Evolutionary conservation across 1,284 basidiomycete genomes (phyloP).

Genomic region (Xerocomus nothofagi): DNA sequence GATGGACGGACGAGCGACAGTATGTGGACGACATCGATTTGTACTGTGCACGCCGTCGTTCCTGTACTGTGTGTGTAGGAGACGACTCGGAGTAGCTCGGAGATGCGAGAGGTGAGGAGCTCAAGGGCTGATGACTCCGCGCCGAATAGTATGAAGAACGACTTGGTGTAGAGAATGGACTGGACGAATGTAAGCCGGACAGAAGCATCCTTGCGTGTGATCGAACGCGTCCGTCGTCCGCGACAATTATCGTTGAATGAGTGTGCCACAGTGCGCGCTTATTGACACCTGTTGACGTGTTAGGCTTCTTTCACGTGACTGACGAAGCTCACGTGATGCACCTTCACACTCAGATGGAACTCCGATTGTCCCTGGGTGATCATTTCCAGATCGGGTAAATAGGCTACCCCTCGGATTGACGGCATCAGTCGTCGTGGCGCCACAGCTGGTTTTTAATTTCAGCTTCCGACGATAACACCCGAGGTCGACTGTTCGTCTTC

Average conservation of each 20-base stretch:
- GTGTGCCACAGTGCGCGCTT: constrained; percentile 21
- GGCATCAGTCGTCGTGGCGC: too few species aligned
- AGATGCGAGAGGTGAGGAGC: constrained; percentile 50
- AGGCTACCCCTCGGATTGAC: too few species aligned
- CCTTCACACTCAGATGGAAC: too few species aligned
- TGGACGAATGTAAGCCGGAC: constrained; percentile 22
- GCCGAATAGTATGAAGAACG: constrained; percentile 31
- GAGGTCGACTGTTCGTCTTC: too few species aligned
- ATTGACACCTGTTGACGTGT: constrained; percentile 31
- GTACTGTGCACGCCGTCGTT: constrained; percentile 48
- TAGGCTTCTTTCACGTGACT: constrained; percentile 19
- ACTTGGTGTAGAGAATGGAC: constrained; percentile 28
- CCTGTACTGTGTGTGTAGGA: constrained; percentile 41
- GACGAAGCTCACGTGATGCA: too few species aligned
- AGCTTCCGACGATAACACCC: too few species aligned
- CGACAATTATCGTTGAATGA: constrained; percentile 6
- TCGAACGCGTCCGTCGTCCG: constrained; percentile 6
- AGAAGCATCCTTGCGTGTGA: constrained; percentile 10
- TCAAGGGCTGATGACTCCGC: constrained; percentile 39
- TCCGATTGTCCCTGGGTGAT: too few species aligned
- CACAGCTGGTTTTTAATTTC: too few species aligned
- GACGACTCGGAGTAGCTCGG: constrained; percentile 38
- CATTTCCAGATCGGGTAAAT: too few species aligned
- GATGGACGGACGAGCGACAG: constrained; percentile 3
- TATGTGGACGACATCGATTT: constrained; percentile 35